phyloP scores from a whole-genome alignment of 805 yeast species.

The Wickerhamiella brachini region DNA sequence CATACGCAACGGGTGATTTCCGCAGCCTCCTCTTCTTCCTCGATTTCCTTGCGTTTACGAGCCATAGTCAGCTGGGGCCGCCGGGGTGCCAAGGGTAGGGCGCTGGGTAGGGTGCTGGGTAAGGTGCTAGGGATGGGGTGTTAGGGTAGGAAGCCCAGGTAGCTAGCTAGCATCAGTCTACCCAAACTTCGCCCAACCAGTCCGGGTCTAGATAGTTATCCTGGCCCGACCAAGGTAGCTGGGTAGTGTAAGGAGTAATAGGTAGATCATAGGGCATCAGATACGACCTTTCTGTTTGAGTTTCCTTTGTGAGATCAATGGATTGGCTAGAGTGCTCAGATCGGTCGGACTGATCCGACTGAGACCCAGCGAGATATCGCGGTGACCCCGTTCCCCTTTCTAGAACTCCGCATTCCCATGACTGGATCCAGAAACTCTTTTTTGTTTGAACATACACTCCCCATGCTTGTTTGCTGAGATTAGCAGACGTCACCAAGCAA shows the following conservation, averaged over 20 bases:
- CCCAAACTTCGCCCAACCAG: neutral
- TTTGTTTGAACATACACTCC: slow-evolving; percentile 31
- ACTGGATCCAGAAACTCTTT: slow-evolving; percentile 24
- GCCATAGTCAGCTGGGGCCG: slow-evolving; percentile 2
- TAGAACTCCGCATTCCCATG: slow-evolving; percentile 44
- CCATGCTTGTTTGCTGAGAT: slow-evolving; percentile 72
- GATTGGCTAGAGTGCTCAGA: neutral
- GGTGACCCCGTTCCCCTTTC: neutral
- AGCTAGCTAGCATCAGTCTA: no score
- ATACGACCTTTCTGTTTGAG: neutral
- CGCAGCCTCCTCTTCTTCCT: slow-evolving; percentile 16
- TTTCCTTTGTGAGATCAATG: neutral
- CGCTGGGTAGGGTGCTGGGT: neutral
- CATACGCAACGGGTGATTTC: slow-evolving; percentile 45
- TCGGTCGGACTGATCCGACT: neutral
- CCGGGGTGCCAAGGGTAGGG: neutral
- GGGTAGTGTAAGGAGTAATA: slow-evolving; percentile 26
- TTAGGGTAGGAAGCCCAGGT: no score
- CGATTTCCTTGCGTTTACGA: slow-evolving; percentile 6
- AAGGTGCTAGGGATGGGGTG: no score
- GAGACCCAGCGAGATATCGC: neutral
- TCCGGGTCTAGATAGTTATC: slow-evolving; percentile 4
- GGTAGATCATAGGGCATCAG: slow-evolving; percentile 42
- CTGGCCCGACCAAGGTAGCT: slow-evolving; percentile 37
- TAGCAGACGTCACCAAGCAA: slow-evolving; percentile 63